A percentile compares a stretch with the other conserved stretches of the same genome.
Evolutionary conservation across 495 filamentous ascomycete genomes (phyloP).

Genomic region (Neurospora sp.): DNA sequence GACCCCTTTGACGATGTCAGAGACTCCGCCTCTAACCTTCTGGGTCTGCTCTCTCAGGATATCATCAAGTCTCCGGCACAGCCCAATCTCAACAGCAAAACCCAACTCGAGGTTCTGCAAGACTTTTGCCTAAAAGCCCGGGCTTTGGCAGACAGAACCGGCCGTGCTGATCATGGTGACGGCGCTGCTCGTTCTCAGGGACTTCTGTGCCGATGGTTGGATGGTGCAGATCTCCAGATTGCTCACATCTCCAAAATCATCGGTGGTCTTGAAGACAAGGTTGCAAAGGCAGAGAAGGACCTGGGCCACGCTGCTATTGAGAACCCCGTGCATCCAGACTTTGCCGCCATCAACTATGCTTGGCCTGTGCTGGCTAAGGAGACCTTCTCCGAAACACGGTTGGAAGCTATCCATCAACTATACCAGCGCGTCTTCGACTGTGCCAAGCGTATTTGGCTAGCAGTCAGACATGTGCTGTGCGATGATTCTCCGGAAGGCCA

Average conservation of each 20-base stretch:
- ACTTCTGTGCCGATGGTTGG: slow-evolving; percentile 36
- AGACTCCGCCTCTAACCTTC: slow-evolving; percentile 46
- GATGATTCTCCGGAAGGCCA: slow-evolving; percentile 88
- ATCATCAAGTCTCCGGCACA: slow-evolving; percentile 3
- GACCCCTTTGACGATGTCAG: slow-evolving; percentile 93
- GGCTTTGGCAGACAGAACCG: slow-evolving; percentile 47
- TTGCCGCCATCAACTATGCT: slow-evolving; percentile 48
- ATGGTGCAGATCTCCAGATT: slow-evolving; percentile 30
- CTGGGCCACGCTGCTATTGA: slow-evolving; percentile 51
- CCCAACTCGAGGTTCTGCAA: slow-evolving; percentile 18
- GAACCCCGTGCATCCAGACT: slow-evolving; percentile 60
- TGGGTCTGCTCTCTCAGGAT: slow-evolving; percentile 35
- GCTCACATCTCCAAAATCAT: slow-evolving; percentile 38
- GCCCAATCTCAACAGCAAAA: slow-evolving; percentile 2
- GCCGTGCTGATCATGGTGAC: slow-evolving; percentile 78
- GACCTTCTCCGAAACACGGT: slow-evolving; percentile 19
- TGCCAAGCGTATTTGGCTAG: slow-evolving; percentile 59
- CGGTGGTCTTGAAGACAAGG: slow-evolving; percentile 44
- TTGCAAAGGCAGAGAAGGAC: slow-evolving; percentile 44
- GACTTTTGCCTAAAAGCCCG: slow-evolving; percentile 46
- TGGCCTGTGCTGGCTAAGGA: slow-evolving; percentile 31
- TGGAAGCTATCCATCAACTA: slow-evolving; percentile 30
- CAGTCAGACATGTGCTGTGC: slow-evolving; percentile 68
- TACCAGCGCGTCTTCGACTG: slow-evolving; percentile 47
- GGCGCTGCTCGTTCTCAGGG: slow-evolving; percentile 58